Evolutionary conservation across 2,329 filamentous ascomycete species (phyloP).

Genomic region (Eurotiales sp.): DNA sequence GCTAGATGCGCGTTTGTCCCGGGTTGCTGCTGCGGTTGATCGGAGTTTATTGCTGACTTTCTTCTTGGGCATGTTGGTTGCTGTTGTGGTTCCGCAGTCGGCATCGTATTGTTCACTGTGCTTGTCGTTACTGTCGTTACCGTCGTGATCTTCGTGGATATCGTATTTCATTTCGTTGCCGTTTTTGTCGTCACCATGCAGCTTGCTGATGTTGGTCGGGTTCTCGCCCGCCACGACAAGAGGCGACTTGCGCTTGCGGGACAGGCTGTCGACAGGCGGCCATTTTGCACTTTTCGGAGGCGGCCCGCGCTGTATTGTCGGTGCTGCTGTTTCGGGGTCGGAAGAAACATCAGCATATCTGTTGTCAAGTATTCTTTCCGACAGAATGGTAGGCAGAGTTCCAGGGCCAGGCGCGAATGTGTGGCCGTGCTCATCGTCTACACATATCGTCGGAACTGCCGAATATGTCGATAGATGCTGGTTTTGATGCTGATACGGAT

Average conservation of each 20-base stretch:
- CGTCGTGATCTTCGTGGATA: neutral
- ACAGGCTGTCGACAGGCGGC: slow-evolving; percentile 27
- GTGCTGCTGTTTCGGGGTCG: neutral
- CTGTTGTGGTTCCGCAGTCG: slow-evolving; percentile 6
- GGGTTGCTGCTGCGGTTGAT: too few relatives aligned
- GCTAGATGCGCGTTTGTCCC: slow-evolving; percentile 15
- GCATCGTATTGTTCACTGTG: slow-evolving; percentile 3
- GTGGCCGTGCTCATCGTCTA: slow-evolving; percentile 19
- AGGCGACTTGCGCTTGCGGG: slow-evolving; percentile 32
- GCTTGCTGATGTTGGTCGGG: too few relatives aligned
- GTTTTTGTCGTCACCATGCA: too few relatives aligned
- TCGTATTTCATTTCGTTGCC: too few relatives aligned
- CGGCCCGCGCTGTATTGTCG: neutral
- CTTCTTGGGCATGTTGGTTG: neutral
- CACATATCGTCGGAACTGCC: slow-evolving; percentile 19
- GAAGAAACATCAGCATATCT: neutral
- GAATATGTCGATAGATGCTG: neutral
- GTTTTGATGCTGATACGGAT: too few relatives aligned
- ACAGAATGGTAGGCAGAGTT: slow-evolving; percentile 42
- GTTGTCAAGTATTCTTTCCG: slow-evolving; percentile 41
- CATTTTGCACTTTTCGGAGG: slow-evolving; percentile 17
- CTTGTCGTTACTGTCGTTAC: neutral
- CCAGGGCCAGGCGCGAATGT: slow-evolving; percentile 44
- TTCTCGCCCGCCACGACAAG: neutral
- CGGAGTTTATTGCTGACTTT: slow-evolving; percentile 7